Evolutionary conservation across 441 rosid genomes (phyloP).

Genomic region (Populus hybrid): DNA sequence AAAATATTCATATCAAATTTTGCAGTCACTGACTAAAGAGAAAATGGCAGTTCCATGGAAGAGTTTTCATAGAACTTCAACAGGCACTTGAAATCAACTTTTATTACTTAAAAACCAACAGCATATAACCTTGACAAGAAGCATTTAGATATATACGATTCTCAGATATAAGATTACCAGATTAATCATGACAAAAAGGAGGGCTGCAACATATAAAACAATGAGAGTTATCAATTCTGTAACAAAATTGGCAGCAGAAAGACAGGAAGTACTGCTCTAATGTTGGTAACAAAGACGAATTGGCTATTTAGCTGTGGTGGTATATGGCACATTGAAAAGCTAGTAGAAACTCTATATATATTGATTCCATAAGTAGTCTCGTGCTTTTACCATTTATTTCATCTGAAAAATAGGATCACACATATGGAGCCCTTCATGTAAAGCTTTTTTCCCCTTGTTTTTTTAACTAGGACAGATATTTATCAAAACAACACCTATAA

Average conservation of each 20-base stretch:
- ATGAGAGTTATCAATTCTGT: not conserved
- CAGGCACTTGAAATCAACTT: not conserved
- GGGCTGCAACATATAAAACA: not conserved
- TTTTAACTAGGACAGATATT: not conserved
- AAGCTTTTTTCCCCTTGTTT: not conserved
- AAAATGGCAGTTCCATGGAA: not conserved
- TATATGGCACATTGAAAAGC: not conserved
- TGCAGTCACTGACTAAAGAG: not conserved
- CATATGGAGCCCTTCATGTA: not conserved
- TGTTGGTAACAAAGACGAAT: not conserved
- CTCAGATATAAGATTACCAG: not conserved
- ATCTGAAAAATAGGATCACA: not conserved
- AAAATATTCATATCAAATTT: not conserved
- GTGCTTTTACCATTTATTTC: not conserved
- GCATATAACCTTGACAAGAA: not conserved
- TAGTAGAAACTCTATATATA: not conserved
- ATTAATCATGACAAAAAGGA: not conserved
- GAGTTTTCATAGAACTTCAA: not conserved
- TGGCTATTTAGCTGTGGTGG: not conserved
- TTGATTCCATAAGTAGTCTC: not conserved
- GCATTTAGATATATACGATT: not conserved
- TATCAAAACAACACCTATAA: not conserved
- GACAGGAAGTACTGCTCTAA: not conserved
- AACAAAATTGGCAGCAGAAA: not conserved
- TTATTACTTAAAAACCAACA: not conserved